Evolutionary conservation across 331 rosid genomes (phyloP).

Genomic region (Stylosanthes scabra): DNA sequence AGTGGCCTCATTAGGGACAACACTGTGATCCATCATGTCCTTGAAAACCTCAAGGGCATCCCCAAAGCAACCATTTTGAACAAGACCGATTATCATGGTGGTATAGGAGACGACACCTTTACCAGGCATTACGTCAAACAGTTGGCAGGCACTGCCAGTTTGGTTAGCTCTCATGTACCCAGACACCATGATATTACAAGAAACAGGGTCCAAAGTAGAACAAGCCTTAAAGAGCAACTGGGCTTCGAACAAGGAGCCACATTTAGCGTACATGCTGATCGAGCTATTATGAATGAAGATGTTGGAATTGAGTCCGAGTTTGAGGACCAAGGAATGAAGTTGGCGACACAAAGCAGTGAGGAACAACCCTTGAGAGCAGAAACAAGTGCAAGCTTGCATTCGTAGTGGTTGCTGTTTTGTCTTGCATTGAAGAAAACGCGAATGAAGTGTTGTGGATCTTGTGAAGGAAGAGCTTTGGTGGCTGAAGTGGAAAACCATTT

Average conservation of each 20-base stretch:
- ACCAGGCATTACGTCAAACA: slow-evolving; percentile 77
- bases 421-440: slow-evolving; percentile 55
- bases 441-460: slow-evolving; percentile 51
- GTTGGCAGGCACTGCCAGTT: slow-evolving; percentile 60
- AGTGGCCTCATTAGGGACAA: slow-evolving; percentile 72
- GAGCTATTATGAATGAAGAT: slow-evolving; percentile 68
- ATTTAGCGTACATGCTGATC: slow-evolving; percentile 77
- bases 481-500: slow-evolving; percentile 56
- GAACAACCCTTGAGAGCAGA: slow-evolving; percentile 73
- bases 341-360: slow-evolving; percentile 69
- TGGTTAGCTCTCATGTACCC: slow-evolving; percentile 69
- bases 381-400: slow-evolving; percentile 66
- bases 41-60: slow-evolving; percentile 75
- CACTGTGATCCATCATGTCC: slow-evolving; percentile 66
- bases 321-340: slow-evolving; percentile 64
- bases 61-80: slow-evolving; percentile 57
- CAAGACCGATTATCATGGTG: slow-evolving; percentile 87
- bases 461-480: slow-evolving; percentile 41
- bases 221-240: slow-evolving; percentile 54
- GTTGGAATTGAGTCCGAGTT: slow-evolving; percentile 70
- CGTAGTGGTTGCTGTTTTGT: slow-evolving; percentile 35
- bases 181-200: slow-evolving; percentile 80
- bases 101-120: slow-evolving; percentile 79
- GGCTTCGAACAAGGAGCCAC: slow-evolving; percentile 59
- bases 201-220: slow-evolving; percentile 61